phyloP scores from a whole-genome alignment of 169 alveolate genomes.

The Plasmodium sp. region DNA sequence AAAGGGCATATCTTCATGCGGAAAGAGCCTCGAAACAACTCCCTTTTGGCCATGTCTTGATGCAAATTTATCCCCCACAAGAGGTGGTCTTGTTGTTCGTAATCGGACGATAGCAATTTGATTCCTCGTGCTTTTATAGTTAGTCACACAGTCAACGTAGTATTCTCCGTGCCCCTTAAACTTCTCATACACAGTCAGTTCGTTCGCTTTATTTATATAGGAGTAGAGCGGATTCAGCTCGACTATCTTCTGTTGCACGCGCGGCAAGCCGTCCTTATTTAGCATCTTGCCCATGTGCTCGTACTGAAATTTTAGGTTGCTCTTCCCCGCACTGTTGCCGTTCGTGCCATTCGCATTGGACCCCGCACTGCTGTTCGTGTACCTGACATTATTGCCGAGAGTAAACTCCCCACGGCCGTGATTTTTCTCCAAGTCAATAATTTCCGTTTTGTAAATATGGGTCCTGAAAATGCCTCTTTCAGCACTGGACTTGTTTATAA shows the following conservation, averaged over 20 bases:
- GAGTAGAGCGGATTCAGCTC: constrained; percentile 84
- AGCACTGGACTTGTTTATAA: constrained; percentile 96
- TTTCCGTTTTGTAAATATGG: constrained; percentile 95
- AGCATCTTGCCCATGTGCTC: constrained; percentile 20
- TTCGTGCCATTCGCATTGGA: neutral
- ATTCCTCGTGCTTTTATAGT: neutral
- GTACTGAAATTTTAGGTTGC: neutral
- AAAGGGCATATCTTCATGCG: constrained; percentile 99
- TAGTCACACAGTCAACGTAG: constrained; percentile 52
- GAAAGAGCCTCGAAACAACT: constrained; percentile 97
- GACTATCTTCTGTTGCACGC: constrained; percentile 84
- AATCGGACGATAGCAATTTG: constrained; percentile 78
- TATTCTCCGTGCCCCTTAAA: constrained; percentile 37
- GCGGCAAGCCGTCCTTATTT: constrained; percentile 88
- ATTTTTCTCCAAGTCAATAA: constrained; percentile 81
- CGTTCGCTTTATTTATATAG: constrained; percentile 46
- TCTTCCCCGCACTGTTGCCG: neutral
- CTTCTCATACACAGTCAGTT: constrained; percentile 58
- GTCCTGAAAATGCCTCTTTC: constrained; percentile 99
- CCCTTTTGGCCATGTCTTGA: constrained; percentile 99
- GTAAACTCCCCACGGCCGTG: constrained; percentile 24
- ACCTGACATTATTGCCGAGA: constrained; percentile 71
- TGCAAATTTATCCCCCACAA: constrained; percentile 99
- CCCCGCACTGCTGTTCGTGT: neutral
- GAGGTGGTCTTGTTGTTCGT: constrained; percentile 92